Percentiles rank a stretch among this genome's conserved stretches.
phyloP scores from a whole-genome alignment of 495 filamentous ascomycete species.

The Mytilinidion resinicola region DNA sequence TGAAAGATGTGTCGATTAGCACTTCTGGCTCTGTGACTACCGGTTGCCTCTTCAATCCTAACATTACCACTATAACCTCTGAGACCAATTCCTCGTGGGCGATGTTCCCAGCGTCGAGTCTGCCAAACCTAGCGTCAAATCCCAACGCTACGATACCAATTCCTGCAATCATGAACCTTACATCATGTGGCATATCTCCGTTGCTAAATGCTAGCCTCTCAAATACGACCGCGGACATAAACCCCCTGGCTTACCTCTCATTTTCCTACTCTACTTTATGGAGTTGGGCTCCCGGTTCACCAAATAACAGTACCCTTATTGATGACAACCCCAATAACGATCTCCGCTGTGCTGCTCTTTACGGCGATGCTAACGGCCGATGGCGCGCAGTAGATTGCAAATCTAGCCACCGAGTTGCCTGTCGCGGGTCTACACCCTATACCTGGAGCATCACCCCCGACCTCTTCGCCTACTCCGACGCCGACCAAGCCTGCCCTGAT shows the following conservation, averaged over 20 bases:
- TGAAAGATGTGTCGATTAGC: constrained; percentile 27
- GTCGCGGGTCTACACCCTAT: constrained; percentile 35
- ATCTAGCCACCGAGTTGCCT: constrained; percentile 45
- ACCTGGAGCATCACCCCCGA: background rate
- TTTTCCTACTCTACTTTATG: constrained; percentile 48
- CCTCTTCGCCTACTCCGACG: constrained; percentile 20
- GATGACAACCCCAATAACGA: constrained; percentile 23
- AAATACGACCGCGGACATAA: constrained; percentile 44
- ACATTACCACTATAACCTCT: constrained; percentile 34
- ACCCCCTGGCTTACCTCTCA: constrained; percentile 44
- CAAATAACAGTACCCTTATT: constrained; percentile 37
- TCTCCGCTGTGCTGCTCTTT: constrained; percentile 50
- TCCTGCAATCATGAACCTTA: constrained; percentile 40
- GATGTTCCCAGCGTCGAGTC: constrained; percentile 19
- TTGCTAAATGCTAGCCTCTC: constrained; percentile 50
- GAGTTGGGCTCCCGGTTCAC: constrained; percentile 55
- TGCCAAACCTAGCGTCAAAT: constrained; percentile 9
- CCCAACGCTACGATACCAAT: constrained; percentile 31
- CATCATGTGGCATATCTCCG: constrained; percentile 54
- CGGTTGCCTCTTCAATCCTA: constrained; percentile 48
- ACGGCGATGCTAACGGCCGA: constrained; percentile 40
- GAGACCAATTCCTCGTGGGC: constrained; percentile 56
- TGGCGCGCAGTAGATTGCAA: constrained; percentile 54
- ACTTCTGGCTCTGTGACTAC: constrained; percentile 39
- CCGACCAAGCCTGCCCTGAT: constrained; percentile 42